These are phyloP conservation scores for Exophiala sideris DNA, from an alignment of 2,329 filamentous ascomycete genomes.

Conservation along the genomic window DNA sequence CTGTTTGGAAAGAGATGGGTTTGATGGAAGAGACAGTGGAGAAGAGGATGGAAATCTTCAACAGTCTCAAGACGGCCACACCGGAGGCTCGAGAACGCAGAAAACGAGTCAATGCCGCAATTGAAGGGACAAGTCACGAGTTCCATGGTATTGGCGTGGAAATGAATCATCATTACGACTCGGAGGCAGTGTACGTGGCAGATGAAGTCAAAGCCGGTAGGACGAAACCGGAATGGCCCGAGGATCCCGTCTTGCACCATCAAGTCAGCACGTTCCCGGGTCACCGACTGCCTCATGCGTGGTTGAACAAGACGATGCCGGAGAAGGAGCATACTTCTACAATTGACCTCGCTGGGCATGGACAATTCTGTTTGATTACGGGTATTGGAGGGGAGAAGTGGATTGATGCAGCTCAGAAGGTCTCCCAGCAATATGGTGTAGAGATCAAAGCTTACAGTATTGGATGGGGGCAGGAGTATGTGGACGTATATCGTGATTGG, in stretches of 20 bases:
- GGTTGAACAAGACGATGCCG: slow-evolving; percentile 54
- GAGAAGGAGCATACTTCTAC: slow-evolving; percentile 49
- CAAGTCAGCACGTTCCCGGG: slow-evolving; percentile 57
- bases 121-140: slow-evolving; percentile 46
- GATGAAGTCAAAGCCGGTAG: slow-evolving; percentile 38
- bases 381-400: slow-evolving; percentile 57
- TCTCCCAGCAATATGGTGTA: slow-evolving; percentile 42
- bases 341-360: slow-evolving; percentile 58
- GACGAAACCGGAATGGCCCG: slow-evolving; percentile 22
- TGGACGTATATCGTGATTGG: slow-evolving; percentile 64
- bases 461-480: slow-evolving; percentile 57
- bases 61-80: slow-evolving; percentile 41
- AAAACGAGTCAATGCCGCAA: slow-evolving; percentile 39
- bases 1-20: slow-evolving; percentile 48
- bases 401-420: slow-evolving; percentile 48
- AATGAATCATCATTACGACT: slow-evolving; percentile 57
- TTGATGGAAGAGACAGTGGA: slow-evolving; percentile 39
- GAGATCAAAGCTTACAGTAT: slow-evolving; percentile 51
- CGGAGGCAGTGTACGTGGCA: slow-evolving; percentile 41
- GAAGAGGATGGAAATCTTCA: slow-evolving; percentile 40
- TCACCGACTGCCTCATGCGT: slow-evolving; percentile 59
- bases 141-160: slow-evolving; percentile 57
- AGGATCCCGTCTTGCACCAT: slow-evolving; percentile 45
- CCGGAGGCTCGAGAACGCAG: slow-evolving; percentile 40
- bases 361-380: slow-evolving; percentile 50